Base-by-base conservation (phyloP, 2,329 filamentous ascomycete genomes). In the Drechmeria coniospora region DNA sequence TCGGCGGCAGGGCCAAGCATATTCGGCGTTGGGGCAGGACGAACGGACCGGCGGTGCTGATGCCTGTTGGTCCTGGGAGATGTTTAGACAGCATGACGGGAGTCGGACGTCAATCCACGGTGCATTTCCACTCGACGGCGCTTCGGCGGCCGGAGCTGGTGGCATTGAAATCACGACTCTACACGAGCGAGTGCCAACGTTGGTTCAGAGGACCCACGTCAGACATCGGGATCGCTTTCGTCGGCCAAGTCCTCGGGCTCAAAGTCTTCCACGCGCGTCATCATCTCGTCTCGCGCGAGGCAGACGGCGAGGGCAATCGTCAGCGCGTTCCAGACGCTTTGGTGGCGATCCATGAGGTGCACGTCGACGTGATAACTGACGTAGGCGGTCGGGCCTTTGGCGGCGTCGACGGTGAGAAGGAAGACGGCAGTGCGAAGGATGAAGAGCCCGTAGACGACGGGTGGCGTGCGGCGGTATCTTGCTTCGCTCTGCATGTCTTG, bases 291-390 rank as follows among this genome's bases (percentile, higher is more conserved):
- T 10, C 56, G 46, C 4, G 56, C 56, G 29, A 53, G 36, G 29
- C 56, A 60, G 2, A 50, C 46, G 8, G 48, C 48, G 14, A 57
- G 45, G 7, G 54, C 57, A 8, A 57, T 29, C 4, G 57, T 60
- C 21, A 61, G 36, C 2, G 54, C 57, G 35, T 61, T 60, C 57
- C 57, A 61, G 14, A 61, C 47, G 28, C 54, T 51, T 37, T 60
- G 56, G 12, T 47, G 41, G 8, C 41, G 41, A 23, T 57, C 48
- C 28, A 46, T 42, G 24, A 61, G 57, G 25, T 56, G 44, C 14
- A 51, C 40, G 25, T 57, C 51, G n/a, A 58, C 49, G 25, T 60
- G 57, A 29, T 53, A 59, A 35, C 54, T 60, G 18, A 59, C 46
- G 27, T 51, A 47, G n/a, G 46, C 49, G 4, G 42, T 25, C 2